Conservation (phyloP, 257 asterid genomes). For the Voacanga thouarsii region DNA sequence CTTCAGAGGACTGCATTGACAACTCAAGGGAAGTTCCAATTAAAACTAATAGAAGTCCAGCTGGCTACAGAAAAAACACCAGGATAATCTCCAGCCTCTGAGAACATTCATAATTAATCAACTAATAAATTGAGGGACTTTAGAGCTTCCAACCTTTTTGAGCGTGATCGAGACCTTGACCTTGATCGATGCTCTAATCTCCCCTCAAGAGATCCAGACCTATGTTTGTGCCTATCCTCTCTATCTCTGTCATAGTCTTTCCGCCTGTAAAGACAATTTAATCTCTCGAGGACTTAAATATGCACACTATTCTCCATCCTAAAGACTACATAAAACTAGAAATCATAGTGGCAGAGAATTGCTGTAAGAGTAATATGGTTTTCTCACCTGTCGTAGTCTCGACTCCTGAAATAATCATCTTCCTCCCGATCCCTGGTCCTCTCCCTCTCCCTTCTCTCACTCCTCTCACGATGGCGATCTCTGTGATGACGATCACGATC, state of each 20-base stretch:
- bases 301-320: too few relatives aligned
- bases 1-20: neutral
- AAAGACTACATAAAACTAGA: neutral
- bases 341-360: neutral
- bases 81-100: neutral
- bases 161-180: constrained; percentile 66
- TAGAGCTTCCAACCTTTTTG: constrained; percentile 54
- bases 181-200: constrained; percentile 67
- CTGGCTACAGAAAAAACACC: neutral
- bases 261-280: constrained; percentile 41
- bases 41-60: neutral
- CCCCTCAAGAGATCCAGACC: constrained; percentile 69
- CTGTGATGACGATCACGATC: constrained; percentile 66
- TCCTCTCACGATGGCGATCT: constrained; percentile 65
- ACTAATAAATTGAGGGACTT: neutral
- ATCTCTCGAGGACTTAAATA: neutral
- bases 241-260: constrained; percentile 66
- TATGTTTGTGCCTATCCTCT: constrained; percentile 60
- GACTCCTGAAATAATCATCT: constrained; percentile 54
- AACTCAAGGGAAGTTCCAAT: neutral
- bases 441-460: constrained; percentile 67
- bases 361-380: constrained; percentile 3
- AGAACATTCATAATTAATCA: neutral
- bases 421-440: constrained; percentile 51
- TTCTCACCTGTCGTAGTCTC: constrained; percentile 70